These are phyloP conservation scores for Chondrus crispus DNA, from an alignment of 23 red algal genomes.

Conservation along the genomic window DNA sequence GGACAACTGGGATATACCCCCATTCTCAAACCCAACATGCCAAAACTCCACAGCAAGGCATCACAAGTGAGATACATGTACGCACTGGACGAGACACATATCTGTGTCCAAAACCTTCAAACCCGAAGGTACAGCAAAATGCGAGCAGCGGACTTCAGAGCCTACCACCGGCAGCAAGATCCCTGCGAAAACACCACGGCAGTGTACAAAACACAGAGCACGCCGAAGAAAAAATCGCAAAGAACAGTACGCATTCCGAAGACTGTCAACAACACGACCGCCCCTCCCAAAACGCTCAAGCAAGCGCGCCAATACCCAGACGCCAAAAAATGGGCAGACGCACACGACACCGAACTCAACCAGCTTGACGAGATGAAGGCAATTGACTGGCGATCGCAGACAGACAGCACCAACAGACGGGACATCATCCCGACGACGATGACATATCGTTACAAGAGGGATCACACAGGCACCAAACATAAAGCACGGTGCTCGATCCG, in stretches of 20 bases:
- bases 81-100: too few relatives aligned
- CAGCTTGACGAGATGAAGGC: constrained; percentile 11
- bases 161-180: not conserved
- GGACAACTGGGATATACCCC: too few relatives aligned
- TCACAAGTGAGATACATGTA: too few relatives aligned
- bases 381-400: not conserved
- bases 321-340: not conserved
- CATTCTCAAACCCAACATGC: too few relatives aligned
- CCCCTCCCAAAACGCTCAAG: not conserved
- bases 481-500: constrained; percentile 2
- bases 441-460: constrained; percentile 1
- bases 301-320: constrained; percentile 13
- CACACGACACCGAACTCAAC: constrained; percentile 16
- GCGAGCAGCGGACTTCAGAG: too few relatives aligned
- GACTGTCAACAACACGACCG: not conserved
- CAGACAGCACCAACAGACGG: not conserved
- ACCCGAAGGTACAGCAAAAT: too few relatives aligned
- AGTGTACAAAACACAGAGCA: too few relatives aligned
- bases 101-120: too few relatives aligned
- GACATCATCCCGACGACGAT: not conserved
- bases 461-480: not conserved
- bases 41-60: too few relatives aligned
- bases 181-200: too few relatives aligned
- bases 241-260: not conserved
- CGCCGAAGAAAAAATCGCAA: too few relatives aligned